phyloP scores from a whole-genome alignment of 345 rosid genomes.

The Eucalyptus cladocalyx region DNA sequence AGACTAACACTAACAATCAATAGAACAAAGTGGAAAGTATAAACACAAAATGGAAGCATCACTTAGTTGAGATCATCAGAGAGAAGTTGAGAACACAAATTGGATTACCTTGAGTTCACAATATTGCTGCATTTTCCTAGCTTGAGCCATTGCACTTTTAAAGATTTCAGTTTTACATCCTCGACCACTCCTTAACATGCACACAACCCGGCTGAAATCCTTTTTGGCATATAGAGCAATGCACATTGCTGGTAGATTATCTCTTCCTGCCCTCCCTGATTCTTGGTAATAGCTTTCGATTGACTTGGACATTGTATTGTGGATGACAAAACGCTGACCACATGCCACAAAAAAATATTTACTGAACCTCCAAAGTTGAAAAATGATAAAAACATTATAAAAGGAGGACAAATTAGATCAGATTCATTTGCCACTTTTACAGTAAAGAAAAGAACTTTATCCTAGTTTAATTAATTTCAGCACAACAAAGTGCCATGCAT shows the following conservation, averaged over 20 bases:
- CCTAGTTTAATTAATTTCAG: not conserved
- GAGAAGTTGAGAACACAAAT: not conserved
- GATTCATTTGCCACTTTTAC: not conserved
- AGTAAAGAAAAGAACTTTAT: not conserved
- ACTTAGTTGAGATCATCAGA: not conserved
- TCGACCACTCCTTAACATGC: conserved; percentile 83
- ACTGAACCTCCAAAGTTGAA: not conserved
- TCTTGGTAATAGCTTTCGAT: conserved; percentile 98
- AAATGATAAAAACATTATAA: not conserved
- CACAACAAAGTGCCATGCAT: not conserved
- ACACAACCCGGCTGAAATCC: conserved; percentile 92
- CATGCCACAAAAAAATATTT: not conserved
- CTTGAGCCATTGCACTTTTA: conserved; percentile 80
- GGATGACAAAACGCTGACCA: conserved; percentile 79
- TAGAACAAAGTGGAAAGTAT: not conserved
- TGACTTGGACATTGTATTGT: conserved; percentile 92
- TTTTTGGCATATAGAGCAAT: conserved; percentile 81
- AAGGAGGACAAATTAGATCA: not conserved
- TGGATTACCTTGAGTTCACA: conserved; percentile 77
- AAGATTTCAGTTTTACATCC: conserved; percentile 58
- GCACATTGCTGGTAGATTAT: conserved; percentile 60
- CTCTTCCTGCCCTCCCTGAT: conserved; percentile 96
- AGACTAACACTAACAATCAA: not conserved
- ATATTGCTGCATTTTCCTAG: conserved; percentile 82
- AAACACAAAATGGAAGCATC: not conserved